Conservation (phyloP, 75 land plant genomes). For the Ceratopteris richardii region DNA sequence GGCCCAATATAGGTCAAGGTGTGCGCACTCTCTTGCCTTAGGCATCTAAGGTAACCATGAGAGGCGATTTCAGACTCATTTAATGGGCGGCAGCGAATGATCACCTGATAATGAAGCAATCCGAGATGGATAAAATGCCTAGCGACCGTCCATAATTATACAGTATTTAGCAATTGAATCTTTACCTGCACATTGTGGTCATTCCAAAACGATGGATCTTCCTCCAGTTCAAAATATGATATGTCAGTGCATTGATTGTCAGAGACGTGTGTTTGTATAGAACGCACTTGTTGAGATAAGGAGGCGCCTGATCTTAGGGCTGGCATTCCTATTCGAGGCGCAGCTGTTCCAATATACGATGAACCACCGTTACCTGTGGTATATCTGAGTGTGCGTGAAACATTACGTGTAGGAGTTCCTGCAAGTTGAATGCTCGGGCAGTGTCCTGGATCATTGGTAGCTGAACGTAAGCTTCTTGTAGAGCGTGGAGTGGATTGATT, state of each 20-base stretch:
- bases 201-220: slow-evolving; percentile 86
- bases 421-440: slow-evolving; percentile 4
- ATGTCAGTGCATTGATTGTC: slow-evolving; percentile 22
- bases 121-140: not conserved
- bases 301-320: too few species aligned
- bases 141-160: not conserved
- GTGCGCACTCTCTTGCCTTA: slow-evolving; percentile 84
- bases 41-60: slow-evolving; percentile 62
- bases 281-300: too few species aligned
- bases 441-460: slow-evolving; percentile 52
- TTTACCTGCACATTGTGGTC: slow-evolving; percentile 96
- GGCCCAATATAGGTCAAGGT: slow-evolving; percentile 77
- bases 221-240: slow-evolving; percentile 83
- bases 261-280: too few species aligned
- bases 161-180: not conserved
- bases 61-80: slow-evolving; percentile 43
- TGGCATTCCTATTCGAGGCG: too few species aligned
- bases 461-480: slow-evolving; percentile 55
- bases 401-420: slow-evolving; percentile 4
- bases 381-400: not conserved
- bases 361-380: too few species aligned
- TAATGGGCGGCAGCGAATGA: slow-evolving; percentile 77
- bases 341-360: too few species aligned
- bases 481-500: slow-evolving; percentile 35
- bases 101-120: slow-evolving; percentile 41